Evolutionary conservation across 306 rosid species (phyloP).

Genomic region (Castanospermum australe): DNA sequence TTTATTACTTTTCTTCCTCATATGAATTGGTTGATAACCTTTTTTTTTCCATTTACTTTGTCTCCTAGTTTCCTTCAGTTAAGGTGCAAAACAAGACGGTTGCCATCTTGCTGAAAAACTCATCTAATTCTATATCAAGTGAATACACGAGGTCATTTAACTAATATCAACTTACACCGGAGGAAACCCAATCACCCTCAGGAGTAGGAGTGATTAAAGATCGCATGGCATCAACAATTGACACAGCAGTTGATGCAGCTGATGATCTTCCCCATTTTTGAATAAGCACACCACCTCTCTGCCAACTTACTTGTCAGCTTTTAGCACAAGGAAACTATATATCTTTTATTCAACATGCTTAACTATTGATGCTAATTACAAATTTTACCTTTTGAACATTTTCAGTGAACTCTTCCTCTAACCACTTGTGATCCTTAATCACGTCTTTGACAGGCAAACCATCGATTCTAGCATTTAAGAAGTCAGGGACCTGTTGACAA

Average conservation of each 20-base stretch:
- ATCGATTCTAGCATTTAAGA: slow-evolving; percentile 83
- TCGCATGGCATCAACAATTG: slow-evolving; percentile 82
- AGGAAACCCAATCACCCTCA: slow-evolving; percentile 96
- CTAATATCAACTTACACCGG: slow-evolving; percentile 67
- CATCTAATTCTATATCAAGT: not conserved
- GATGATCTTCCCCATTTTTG: slow-evolving; percentile 99
- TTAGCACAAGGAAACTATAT: slow-evolving; percentile 3
- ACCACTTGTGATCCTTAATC: slow-evolving; percentile 86
- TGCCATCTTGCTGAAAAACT: not conserved
- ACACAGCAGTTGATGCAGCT: slow-evolving; percentile 95
- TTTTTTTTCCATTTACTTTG: not conserved
- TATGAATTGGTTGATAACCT: not conserved
- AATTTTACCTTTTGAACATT: slow-evolving; percentile 79
- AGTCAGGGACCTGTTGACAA: slow-evolving; percentile 83
- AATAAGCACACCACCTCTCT: slow-evolving; percentile 95
- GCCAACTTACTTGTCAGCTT: slow-evolving; percentile 31
- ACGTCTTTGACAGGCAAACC: slow-evolving; percentile 86
- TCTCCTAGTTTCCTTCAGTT: not conserved
- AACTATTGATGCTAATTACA: not conserved
- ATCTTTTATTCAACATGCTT: not conserved
- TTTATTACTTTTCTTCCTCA: not conserved
- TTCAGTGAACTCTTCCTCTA: slow-evolving; percentile 88
- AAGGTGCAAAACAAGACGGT: not conserved
- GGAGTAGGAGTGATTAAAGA: slow-evolving; percentile 90
- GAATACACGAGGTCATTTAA: not conserved